Base-by-base conservation (phyloP, 768 basidiomycete genomes). In the Phaffia australis region DNA sequence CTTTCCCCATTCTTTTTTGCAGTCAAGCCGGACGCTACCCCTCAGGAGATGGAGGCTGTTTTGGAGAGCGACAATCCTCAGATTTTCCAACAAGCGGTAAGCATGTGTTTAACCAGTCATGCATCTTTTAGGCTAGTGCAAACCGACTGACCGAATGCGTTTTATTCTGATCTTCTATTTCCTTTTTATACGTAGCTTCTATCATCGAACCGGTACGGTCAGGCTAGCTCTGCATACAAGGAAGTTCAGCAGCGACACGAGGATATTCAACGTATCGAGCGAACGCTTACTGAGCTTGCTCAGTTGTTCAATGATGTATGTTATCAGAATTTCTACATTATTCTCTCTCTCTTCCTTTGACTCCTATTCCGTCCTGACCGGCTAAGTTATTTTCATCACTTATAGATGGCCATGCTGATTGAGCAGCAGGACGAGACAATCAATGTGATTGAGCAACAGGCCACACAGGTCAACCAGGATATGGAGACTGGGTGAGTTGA, bases 231-330 rank as follows among this genome's bases (percentile, higher is more conserved):
- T 54, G 91, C 88, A 0, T 89, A 86, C 75, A 81, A 84, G 59
- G 92, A 95, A 76, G 90, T 92, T 0, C 92, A 93, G 74, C 84
- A 87, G 66, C 82, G 92, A 47, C 89, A 93, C 74, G 81, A 85
- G 72, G 90, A 95, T 68, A 83, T 97, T 71, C 81, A 82, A 70
- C 84, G 82, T 75, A 89, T 94, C 74, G 90, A 94, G 75, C 80
- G 83, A 71, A 95, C 91, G 3, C 77, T 94, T 56, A 85, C 83
- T n/a, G 89, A 94, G 75, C 80, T 97, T 58, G 88, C 87, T 3
- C 87, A 89, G 73, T 77, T 97, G 71, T 91, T 93, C 78, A 83
- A 81, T 69, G 92, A 97, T 72, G 88, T 87, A 67, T 35, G 69
- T 64, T 8, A 4, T 32, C 5, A 19, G 50, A 15, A 25, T 61